Evolutionary conservation across 345 rosid species (phyloP), one percentile per base, ranked within the genome.

Genomic region (Brassica nigra): DNA sequence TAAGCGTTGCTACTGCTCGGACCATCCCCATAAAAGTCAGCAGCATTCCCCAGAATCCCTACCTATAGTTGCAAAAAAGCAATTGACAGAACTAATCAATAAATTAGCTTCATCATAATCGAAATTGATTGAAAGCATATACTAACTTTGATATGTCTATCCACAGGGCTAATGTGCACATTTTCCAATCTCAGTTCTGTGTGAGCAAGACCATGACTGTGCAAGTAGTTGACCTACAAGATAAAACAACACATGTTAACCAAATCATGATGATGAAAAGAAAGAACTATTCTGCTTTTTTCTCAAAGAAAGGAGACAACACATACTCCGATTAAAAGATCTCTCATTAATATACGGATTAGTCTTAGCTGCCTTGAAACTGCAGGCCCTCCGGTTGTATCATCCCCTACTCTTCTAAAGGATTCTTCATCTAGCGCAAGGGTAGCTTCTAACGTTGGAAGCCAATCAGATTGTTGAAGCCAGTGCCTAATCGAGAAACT

Each of bases 131-230:
- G n/a, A 9, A 68, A 62, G 8, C 64, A 37, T 55, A 80, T 64
- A 80, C 83, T 80, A 78, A 92, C 99, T 86, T 95, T 95, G 77
- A 95, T 88, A 84, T 95, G 99, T 83, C 97, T 86, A 78, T 95
- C 99, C 72, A 92, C 92, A 1, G 97, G 99, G 87, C 97, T 90
- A 73, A 95, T 85, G 55, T 95, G 99, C 66, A 95, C 94, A 84
- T 95, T 95, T 84, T 95, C 97, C 86, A 95, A 82, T 84, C 97
- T 91, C 84, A 95, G 73, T 86, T 91, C 99, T 4, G 99, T 92
- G 86, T 95, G 99, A 59, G 98, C 98, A 83, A 95, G 95, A 62
- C 99, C 98, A 76, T 95, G 94, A 81, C 96, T 92, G 73, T 95
- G 99, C 87, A 95, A 89, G 91, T 92, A 95, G 77, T 95, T 95